phyloP scores from a whole-genome alignment of 2,329 filamentous ascomycete species.

The Phialocephala sp. region DNA sequence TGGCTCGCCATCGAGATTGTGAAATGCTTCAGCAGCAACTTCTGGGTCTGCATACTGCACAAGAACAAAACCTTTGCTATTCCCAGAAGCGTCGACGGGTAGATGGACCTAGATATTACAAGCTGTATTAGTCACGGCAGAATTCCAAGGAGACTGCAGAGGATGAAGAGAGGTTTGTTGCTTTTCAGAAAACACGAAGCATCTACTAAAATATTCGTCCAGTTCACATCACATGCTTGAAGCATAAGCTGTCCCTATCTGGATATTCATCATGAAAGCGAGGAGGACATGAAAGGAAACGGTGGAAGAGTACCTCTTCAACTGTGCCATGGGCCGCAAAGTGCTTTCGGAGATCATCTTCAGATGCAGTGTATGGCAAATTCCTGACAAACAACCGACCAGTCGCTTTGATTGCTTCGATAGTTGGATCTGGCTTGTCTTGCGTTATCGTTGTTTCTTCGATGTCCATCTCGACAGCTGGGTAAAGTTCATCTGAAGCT shows the following conservation, averaged over 20 bases:
- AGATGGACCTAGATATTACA: slow-evolving; percentile 76
- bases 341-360: slow-evolving; percentile 74
- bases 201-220: slow-evolving; percentile 99
- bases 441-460: slow-evolving; percentile 30
- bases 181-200: slow-evolving; percentile 80
- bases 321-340: slow-evolving; percentile 78
- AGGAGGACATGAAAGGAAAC: slow-evolving; percentile 33
- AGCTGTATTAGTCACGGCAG: slow-evolving; percentile 48
- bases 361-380: slow-evolving; percentile 78
- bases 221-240: slow-evolving; percentile 86
- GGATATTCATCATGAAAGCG: slow-evolving; percentile 86
- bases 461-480: slow-evolving; percentile 27
- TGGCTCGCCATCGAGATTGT: slow-evolving; percentile 78
- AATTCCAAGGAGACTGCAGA: slow-evolving; percentile 17
- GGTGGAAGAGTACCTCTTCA: slow-evolving; percentile 79
- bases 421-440: slow-evolving; percentile 42
- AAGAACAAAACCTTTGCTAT: slow-evolving; percentile 89
- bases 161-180: slow-evolving; percentile 34
- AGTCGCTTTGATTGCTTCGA: slow-evolving; percentile 71
- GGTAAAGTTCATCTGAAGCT: slow-evolving; percentile 19
- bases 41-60: slow-evolving; percentile 77
- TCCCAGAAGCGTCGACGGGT: slow-evolving; percentile 73
- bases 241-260: slow-evolving; percentile 99
- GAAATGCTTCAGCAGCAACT: slow-evolving; percentile 79
- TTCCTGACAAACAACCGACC: slow-evolving; percentile 89